These are phyloP conservation scores for Daldinia eschscholtzii DNA, from an alignment of 2,329 filamentous ascomycete species.

Conservation along the genomic window DNA sequence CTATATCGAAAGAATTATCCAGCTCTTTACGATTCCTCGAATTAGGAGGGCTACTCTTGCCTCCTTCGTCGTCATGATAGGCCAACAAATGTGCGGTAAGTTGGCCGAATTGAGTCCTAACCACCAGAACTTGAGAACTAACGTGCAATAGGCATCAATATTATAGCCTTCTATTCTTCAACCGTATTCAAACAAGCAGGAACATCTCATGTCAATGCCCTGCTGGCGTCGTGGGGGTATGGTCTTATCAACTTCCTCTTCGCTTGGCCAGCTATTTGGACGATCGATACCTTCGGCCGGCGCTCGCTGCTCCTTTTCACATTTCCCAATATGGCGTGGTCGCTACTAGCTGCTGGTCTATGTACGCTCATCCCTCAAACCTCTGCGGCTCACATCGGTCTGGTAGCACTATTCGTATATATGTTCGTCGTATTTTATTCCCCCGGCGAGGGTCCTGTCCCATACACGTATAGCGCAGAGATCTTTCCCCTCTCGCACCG, in stretches of 20 bases:
- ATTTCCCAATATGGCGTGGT: constrained; percentile 73
- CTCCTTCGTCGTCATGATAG: constrained; percentile 76
- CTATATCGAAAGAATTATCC: constrained; percentile 45
- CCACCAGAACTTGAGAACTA: background rate
- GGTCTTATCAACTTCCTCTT: constrained; percentile 73
- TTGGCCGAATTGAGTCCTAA: background rate
- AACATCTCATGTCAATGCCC: constrained; percentile 55
- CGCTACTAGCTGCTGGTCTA: constrained; percentile 62
- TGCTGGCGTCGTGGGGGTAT: constrained; percentile 60
- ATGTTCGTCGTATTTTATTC: constrained; percentile 66
- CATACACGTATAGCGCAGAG: constrained; percentile 75
- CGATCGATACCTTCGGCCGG: constrained; percentile 75
- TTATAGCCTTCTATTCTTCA: constrained; percentile 64
- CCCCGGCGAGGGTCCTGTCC: constrained; percentile 58
- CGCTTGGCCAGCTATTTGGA: constrained; percentile 74
- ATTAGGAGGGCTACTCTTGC: constrained; percentile 73
- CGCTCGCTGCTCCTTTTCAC: constrained; percentile 73
- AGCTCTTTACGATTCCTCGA: constrained; percentile 70
- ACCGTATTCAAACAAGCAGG: constrained; percentile 61
- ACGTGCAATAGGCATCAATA: constrained; percentile 55
- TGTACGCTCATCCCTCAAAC: constrained; percentile 44
- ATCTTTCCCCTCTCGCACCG: constrained; percentile 73
- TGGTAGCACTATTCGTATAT: constrained; percentile 73
- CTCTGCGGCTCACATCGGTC: constrained; percentile 60
- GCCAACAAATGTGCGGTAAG: constrained; percentile 70